A percentile compares a stretch with the other conserved stretches of the same genome.
Evolutionary conservation across 1,284 basidiomycete genomes (phyloP).

Genomic region (Retiboletus flavoniger): DNA sequence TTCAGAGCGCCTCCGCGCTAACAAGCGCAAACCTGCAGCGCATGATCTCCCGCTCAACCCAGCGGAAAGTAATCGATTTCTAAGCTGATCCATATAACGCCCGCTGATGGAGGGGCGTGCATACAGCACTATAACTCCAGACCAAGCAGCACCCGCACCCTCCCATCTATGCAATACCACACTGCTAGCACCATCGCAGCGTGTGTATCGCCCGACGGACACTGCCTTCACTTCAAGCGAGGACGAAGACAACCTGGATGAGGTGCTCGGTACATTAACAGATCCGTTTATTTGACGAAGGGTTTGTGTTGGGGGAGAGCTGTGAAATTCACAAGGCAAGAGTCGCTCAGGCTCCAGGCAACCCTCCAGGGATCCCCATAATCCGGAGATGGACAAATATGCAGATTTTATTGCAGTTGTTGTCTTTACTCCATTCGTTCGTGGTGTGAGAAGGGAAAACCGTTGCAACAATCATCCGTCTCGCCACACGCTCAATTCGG

Average conservation of each 20-base stretch:
- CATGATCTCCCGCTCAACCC: neutral
- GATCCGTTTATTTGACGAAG: neutral
- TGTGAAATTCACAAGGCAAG: neutral
- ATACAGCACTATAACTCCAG: neutral
- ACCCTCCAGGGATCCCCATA: neutral
- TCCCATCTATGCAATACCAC: neutral
- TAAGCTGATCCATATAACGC: neutral
- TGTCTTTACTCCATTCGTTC: neutral
- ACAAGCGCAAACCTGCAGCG: neutral
- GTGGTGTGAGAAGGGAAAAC: too few relatives aligned
- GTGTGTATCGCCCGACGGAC: neutral
- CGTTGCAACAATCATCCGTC: neutral
- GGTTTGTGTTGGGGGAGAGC: neutral
- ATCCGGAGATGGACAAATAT: neutral
- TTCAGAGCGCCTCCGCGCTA: neutral
- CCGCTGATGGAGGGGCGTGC: neutral
- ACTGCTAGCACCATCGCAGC: too few relatives aligned
- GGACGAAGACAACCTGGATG: neutral
- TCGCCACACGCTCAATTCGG: constrained; percentile 11
- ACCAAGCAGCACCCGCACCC: neutral
- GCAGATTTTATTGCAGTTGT: neutral
- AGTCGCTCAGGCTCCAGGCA: neutral
- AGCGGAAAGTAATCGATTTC: neutral
- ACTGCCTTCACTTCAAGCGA: neutral
- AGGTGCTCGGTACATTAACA: neutral